Percentiles rank a stretch among this genome's conserved stretches.
Conservation (phyloP, 73 alveolate genomes). For the Paramecium octaurelia region DNA sequence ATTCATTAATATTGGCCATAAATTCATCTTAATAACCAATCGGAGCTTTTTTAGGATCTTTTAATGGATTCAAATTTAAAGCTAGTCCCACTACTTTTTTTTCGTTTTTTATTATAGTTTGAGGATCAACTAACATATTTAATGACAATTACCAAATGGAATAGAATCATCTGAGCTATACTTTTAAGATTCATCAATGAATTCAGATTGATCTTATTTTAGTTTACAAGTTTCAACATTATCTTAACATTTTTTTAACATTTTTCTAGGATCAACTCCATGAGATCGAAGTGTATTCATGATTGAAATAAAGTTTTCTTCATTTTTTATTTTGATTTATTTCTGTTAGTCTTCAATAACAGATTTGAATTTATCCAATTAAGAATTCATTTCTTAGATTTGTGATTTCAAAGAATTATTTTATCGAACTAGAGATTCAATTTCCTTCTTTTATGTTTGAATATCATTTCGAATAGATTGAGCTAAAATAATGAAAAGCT, state of each 20-base stretch:
- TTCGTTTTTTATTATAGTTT: not conserved
- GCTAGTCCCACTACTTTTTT: not conserved
- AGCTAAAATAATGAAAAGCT: not conserved
- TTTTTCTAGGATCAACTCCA: conserved; percentile 39
- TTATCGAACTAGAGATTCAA: not conserved
- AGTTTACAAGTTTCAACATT: conserved; percentile 35
- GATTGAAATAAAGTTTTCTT: conserved; percentile 1
- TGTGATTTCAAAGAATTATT: not conserved
- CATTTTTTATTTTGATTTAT: conserved; percentile 26
- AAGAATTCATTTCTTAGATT: not conserved
- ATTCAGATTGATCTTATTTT: not conserved
- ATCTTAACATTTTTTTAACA: conserved; percentile 27
- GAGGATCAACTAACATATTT: not conserved
- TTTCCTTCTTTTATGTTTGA: not conserved
- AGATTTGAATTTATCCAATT: not conserved
- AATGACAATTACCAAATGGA: conserved; percentile 22
- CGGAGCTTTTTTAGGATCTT: conserved; percentile 39
- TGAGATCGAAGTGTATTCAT: conserved; percentile 39
- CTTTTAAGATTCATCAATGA: conserved; percentile 11
- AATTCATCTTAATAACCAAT: conserved; percentile 47
- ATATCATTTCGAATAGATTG: not conserved
- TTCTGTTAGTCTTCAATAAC: not conserved
- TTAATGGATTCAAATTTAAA: conserved; percentile 13
- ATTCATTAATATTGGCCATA: conserved; percentile 49
- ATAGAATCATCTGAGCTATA: conserved; percentile 51